Evolutionary conservation across 2,329 filamentous ascomycete species (phyloP), one percentile per base, ranked within the genome.

Genomic region (Fusarium verticillioides): DNA sequence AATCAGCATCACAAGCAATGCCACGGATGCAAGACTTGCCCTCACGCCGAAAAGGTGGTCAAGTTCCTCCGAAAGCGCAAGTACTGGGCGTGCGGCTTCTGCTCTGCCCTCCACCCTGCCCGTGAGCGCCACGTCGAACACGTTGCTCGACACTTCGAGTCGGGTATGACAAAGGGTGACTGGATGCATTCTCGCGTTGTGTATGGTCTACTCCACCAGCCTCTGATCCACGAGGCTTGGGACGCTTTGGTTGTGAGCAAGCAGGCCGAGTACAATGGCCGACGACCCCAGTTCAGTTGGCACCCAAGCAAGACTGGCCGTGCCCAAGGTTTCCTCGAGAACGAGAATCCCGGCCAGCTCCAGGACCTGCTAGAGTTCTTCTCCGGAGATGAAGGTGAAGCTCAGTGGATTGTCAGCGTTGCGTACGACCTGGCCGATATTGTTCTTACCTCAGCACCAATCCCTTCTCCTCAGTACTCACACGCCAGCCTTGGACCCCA

Each of bases 181-280:
- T 93, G 90, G 91, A 89, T 91, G 83, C 91, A 92, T 77, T 91
- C 90, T 5, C 89, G 91, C 50, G 90, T 92, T 66, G 87, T 93
- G 54, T 91, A 92, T 73, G 90, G 89, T 10, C 83, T 92, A 16
- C 83, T 93, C n/a, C 91, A 92, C 76, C 90, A 93, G 77, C 87
- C 90, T 2, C 85, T 87, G 39, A 87, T 92, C 47, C 86, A 87
- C 70, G 85, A 87, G 58, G 88, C 88, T 9, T 92, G 91, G 90
- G 89, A 90, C 69, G 83, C 85, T 2, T 81, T 91, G 37, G 84
- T 89, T 54, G 81, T 81, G 40, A 82, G 82, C 67, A 86, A 89
- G 75, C 87, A 91, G 70, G 85, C 88, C 23, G 87, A 90, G 69
- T 87, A 88, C 75, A 84, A 78, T 43, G 81, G 84, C 34, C 82